Percentiles rank a stretch among this genome's conserved stretches.
Evolutionary conservation across 257 asterid genomes (phyloP).

Genomic region (Gynochthodes officinalis): DNA sequence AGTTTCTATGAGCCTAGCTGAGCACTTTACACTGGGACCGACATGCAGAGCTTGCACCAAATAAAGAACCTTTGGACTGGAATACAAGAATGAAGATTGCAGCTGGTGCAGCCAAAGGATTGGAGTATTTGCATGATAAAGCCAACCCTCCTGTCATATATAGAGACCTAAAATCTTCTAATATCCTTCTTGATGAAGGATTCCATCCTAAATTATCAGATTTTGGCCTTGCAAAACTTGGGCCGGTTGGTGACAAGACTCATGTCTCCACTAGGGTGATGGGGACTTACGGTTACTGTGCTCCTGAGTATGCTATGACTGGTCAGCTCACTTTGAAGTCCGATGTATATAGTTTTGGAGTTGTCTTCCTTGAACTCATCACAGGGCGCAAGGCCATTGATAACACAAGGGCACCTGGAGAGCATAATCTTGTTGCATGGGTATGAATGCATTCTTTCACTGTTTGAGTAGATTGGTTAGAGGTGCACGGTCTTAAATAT

Average conservation of each 20-base stretch:
- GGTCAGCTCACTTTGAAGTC: slow-evolving; percentile 88
- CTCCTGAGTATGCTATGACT: slow-evolving; percentile 96
- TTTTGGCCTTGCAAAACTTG: slow-evolving; percentile 90
- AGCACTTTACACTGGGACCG: background rate
- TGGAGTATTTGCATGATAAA: slow-evolving; percentile 86
- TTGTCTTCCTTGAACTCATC: slow-evolving; percentile 82
- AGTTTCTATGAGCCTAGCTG: slow-evolving; percentile 12
- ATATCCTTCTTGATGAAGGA: slow-evolving; percentile 78
- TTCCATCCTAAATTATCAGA: slow-evolving; percentile 82
- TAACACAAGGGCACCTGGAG: slow-evolving; percentile 55
- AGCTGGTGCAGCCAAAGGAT: slow-evolving; percentile 87
- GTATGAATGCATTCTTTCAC: slow-evolving; percentile 31
- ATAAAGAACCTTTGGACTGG: slow-evolving; percentile 87
- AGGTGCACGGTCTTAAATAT: background rate
- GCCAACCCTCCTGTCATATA: slow-evolving; percentile 90
- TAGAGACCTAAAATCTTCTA: slow-evolving; percentile 81
- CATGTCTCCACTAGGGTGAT: slow-evolving; percentile 91
- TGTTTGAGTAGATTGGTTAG: slow-evolving; percentile 2
- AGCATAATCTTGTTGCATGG: slow-evolving; percentile 90
- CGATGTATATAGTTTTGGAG: slow-evolving; percentile 87
- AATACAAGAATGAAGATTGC: slow-evolving; percentile 92
- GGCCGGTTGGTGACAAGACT: slow-evolving; percentile 91
- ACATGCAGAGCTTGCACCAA: slow-evolving; percentile 54
- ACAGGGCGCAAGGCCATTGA: slow-evolving; percentile 90
- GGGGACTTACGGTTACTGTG: slow-evolving; percentile 97